Conservation (phyloP, 345 rosid species). For the Citrus australasica region DNA sequence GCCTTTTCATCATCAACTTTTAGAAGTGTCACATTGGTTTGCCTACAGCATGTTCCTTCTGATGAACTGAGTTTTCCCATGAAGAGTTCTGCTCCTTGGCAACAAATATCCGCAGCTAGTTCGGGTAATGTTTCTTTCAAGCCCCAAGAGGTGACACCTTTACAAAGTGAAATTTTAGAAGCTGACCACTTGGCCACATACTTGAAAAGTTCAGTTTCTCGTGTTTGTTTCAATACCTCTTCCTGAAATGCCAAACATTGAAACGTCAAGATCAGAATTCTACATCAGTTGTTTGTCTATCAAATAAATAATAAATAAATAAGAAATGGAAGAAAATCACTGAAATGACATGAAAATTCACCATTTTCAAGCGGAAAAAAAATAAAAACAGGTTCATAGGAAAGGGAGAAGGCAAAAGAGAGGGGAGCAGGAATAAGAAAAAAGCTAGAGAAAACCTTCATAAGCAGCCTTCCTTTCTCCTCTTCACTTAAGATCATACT, state of each 20-base stretch:
- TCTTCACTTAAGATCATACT: conserved; percentile 14
- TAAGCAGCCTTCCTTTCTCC: conserved; percentile 18
- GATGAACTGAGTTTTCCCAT: conserved; percentile 12
- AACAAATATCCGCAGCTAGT: conserved; percentile 23
- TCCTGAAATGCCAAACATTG: conserved; percentile 13
- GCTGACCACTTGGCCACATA: conserved; percentile 17
- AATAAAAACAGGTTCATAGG: background rate
- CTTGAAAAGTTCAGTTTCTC: conserved; percentile 22
- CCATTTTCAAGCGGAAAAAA: background rate
- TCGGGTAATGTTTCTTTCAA: conserved; percentile 16
- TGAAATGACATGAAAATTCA: background rate
- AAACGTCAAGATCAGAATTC: background rate
- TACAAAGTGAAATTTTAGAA: conserved; percentile 11
- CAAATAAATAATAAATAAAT: background rate
- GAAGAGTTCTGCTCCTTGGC: conserved; percentile 31
- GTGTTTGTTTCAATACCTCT: conserved; percentile 21
- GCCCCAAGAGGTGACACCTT: background rate
- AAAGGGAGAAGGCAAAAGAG: background rate
- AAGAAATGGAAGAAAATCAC: background rate
- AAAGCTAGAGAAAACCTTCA: conserved; percentile 7
- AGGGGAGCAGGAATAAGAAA: background rate
- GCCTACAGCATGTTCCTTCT: conserved; percentile 14
- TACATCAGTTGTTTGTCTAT: background rate
- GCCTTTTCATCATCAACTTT: conserved; percentile 4
- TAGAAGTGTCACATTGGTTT: conserved; percentile 9